These are phyloP conservation scores for Monosporozyma aerobia DNA, from an alignment of 805 yeast species.

Conservation along the genomic window DNA sequence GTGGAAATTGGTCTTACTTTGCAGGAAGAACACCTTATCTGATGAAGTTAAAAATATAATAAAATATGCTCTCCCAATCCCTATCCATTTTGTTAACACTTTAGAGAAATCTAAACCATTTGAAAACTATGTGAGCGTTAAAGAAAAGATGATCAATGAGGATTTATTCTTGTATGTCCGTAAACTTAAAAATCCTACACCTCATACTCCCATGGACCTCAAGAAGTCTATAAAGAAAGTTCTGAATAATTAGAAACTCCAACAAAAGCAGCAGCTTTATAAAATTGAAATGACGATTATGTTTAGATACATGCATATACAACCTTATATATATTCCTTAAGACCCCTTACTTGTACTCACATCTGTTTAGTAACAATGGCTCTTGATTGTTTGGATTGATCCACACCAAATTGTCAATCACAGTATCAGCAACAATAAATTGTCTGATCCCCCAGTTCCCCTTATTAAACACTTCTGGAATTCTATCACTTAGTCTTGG, in stretches of 20 bases:
- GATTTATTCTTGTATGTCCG: conserved; percentile 16
- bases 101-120: conserved; percentile 10
- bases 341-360: background rate
- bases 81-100: conserved; percentile 13
- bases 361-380: conserved; percentile 27
- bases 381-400: conserved; percentile 30
- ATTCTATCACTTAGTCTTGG: conserved; percentile 40
- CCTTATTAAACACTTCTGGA: conserved; percentile 47
- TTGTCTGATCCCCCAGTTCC: conserved; percentile 37
- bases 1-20: conserved; percentile 15
- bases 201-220: background rate
- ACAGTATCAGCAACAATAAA: conserved; percentile 41
- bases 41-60: conserved; percentile 9
- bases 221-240: background rate
- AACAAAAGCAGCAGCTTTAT: background rate
- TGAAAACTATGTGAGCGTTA: conserved; percentile 12
- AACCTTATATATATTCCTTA: background rate
- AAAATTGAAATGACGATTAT: background rate
- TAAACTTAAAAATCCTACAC: background rate
- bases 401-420: conserved; percentile 44
- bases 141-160: conserved; percentile 15
- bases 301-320: background rate
- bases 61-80: conserved; percentile 11
- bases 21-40: conserved; percentile 6
- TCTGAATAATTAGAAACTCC: background rate